These are phyloP conservation scores for Calophaca sinica DNA, from an alignment of 306 rosid genomes.

Conservation along the genomic window DNA sequence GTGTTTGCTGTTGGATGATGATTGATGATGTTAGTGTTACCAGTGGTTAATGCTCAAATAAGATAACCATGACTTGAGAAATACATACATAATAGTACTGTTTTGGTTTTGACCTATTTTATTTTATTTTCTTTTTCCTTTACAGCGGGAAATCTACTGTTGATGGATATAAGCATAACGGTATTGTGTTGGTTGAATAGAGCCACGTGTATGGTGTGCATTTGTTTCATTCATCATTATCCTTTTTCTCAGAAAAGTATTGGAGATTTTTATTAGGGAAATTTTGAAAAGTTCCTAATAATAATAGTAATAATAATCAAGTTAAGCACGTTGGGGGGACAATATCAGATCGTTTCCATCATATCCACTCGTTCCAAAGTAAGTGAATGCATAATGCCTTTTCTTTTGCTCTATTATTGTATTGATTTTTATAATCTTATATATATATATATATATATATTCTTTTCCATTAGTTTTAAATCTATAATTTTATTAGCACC, in stretches of 20 bases:
- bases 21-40: neutral
- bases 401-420: slow-evolving; percentile 34
- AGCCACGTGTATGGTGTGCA: slow-evolving; percentile 45
- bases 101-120: slow-evolving; percentile 24
- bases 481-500: too few relatives aligned
- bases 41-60: neutral
- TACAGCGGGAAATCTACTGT: slow-evolving; percentile 40
- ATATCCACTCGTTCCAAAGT: slow-evolving; percentile 54
- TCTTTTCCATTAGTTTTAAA: too few relatives aligned
- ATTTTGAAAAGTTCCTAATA: neutral
- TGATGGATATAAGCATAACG: too few relatives aligned
- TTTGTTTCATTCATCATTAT: slow-evolving; percentile 46
- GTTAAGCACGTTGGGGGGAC: slow-evolving; percentile 44
- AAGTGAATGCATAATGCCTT: slow-evolving; percentile 29
- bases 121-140: slow-evolving; percentile 26
- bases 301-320: slow-evolving; percentile 24
- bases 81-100: slow-evolving; percentile 8
- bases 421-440: neutral
- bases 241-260: slow-evolving; percentile 36
- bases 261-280: slow-evolving; percentile 34
- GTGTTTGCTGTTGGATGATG: too few relatives aligned
- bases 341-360: slow-evolving; percentile 36
- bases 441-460: neutral
- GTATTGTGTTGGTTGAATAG: slow-evolving; percentile 17
- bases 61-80: neutral